Evolutionary conservation across 495 filamentous ascomycete species (phyloP).

Genomic region (Immersiella caudata): DNA sequence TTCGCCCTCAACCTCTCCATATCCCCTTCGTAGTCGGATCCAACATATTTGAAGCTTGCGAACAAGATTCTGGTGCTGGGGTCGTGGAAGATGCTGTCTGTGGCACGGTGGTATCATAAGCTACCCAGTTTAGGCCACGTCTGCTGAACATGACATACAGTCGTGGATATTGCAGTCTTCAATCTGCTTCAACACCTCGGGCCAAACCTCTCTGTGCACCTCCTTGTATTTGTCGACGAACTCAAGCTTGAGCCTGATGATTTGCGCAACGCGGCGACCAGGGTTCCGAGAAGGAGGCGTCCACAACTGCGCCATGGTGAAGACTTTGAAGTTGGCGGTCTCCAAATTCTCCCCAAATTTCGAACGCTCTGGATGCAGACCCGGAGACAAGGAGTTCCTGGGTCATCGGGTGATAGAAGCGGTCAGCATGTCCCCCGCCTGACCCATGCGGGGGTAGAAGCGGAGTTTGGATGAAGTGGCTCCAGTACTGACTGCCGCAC

Average conservation of each 20-base stretch:
- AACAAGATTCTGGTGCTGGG: constrained; percentile 64
- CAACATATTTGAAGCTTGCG: constrained; percentile 74
- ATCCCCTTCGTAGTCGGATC: constrained; percentile 67
- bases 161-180: constrained; percentile 72
- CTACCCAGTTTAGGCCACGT: not conserved
- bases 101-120: not conserved
- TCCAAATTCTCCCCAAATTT: too few species aligned
- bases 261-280: constrained; percentile 28
- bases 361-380: too few species aligned
- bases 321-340: too few species aligned
- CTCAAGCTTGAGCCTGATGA: constrained; percentile 69
- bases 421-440: too few species aligned
- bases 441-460: too few species aligned
- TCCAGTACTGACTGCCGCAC: too few species aligned
- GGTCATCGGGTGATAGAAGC: not conserved
- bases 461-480: too few species aligned
- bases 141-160: constrained; percentile 49
- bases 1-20: constrained; percentile 73
- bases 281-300: constrained; percentile 27
- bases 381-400: too few species aligned
- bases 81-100: constrained; percentile 75
- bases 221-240: constrained; percentile 67
- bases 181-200: constrained; percentile 72
- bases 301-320: constrained; percentile 15
- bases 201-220: constrained; percentile 73